phyloP scores from a whole-genome alignment of 2,329 filamentous ascomycete genomes.

The Stylonectria norvegica region DNA sequence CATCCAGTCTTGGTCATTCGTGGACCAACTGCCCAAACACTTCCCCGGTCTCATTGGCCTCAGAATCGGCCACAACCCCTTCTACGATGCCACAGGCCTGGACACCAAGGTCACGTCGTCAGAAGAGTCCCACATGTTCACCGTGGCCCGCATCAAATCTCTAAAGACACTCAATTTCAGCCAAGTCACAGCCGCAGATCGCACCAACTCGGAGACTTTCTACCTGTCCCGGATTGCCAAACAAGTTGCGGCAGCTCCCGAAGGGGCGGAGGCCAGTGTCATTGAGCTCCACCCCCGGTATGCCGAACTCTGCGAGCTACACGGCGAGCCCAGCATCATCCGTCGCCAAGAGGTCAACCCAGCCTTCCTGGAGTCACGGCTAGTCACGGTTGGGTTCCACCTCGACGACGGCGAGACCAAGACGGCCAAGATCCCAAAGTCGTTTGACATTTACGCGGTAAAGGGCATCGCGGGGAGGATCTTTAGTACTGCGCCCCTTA shows the following conservation, averaged over 20 bases:
- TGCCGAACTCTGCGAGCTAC: conserved; percentile 66
- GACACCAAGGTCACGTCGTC: conserved; percentile 49
- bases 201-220: conserved; percentile 86
- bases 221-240: conserved; percentile 82
- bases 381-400: conserved; percentile 63
- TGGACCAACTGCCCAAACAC: conserved; percentile 62
- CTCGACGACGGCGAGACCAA: conserved; percentile 26
- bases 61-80: conserved; percentile 80
- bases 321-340: conserved; percentile 67
- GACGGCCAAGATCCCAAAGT: conserved; percentile 62
- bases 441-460: conserved; percentile 76
- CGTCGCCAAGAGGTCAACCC: conserved; percentile 62
- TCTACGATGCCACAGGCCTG: conserved; percentile 56
- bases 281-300: conserved; percentile 68
- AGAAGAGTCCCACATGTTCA: conserved; percentile 87
- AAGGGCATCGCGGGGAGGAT: conserved; percentile 72
- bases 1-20: conserved; percentile 66
- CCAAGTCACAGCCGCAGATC: conserved; percentile 66
- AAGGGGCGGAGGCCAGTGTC: conserved; percentile 52
- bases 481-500: conserved; percentile 63
- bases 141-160: conserved; percentile 67
- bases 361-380: conserved; percentile 74
- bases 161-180: conserved; percentile 73
- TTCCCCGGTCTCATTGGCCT: conserved; percentile 75
- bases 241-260: conserved; percentile 62